Evolutionary conservation across 352 stramenopile species (phyloP), one percentile per base, ranked within the genome.

Genomic region (Pythium folliculosum): DNA sequence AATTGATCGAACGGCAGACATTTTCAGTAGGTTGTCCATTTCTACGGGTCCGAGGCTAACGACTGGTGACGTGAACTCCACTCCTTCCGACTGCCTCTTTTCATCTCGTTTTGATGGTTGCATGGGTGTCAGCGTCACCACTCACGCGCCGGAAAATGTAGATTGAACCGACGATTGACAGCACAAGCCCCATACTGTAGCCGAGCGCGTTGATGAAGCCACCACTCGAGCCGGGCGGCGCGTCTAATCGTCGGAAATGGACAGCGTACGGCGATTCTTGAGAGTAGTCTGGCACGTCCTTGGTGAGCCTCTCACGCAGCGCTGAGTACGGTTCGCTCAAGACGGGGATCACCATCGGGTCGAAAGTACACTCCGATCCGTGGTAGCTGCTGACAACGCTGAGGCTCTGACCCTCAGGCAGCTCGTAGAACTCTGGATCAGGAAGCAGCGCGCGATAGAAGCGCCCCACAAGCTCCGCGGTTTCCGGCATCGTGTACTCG

Each of bases 341-440:
- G 5, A 69, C 22, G 0, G 75, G 77, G 30, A 93, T 80, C 37
- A 90, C 68, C 30, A 64, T 69, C 14, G 72, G 67, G 52, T 95
- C 84, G 54, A 82, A 92, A 0, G 60, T 61, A 64, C 87, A 95
- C 45, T 91, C 72, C 0, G 59, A 17, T 7, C 83, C 87, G 62
- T 89, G 76, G 77, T 91, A 94, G 65, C 89, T 95, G 77, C 87
- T 95, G 60, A 89, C 69, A 8, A 89, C 49, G 12, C 69, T 75
- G 19, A 78, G 60, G 3, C 74, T 40, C 13, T 89, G 70, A 5
- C 79, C 82, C 48, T 74, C 69, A 0, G 84, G 84, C 8, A 94
- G 75, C 66, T 94, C 86, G 47, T 88, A 89, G 37, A 77, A 77
- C 10, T 74, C 67, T 17, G 64, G 56, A 2, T 82, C 70, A 0